A percentile compares a stretch with the other conserved stretches of the same genome.
phyloP scores from a whole-genome alignment of 352 stramenopile genomes.

The Pythium sp. region DNA sequence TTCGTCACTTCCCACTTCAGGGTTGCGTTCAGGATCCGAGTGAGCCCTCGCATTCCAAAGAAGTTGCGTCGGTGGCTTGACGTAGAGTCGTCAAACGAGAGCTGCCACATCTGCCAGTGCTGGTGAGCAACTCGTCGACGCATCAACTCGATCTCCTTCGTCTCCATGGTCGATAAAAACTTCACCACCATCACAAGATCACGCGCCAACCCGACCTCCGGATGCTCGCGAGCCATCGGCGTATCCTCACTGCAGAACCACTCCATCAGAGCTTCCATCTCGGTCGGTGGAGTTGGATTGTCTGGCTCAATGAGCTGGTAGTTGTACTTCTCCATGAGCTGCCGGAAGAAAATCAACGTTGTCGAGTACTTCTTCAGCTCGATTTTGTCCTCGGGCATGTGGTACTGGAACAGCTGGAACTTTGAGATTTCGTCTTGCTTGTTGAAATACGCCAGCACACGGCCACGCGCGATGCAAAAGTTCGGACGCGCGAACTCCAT shows the following conservation, averaged over 20 bases:
- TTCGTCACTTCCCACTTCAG: constrained; percentile 88
- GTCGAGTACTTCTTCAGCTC: constrained; percentile 89
- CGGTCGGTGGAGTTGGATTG: constrained; percentile 75
- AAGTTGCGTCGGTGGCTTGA: constrained; percentile 76
- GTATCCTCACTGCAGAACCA: constrained; percentile 84
- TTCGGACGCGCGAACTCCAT: constrained; percentile 85
- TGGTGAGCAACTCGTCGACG: constrained; percentile 66
- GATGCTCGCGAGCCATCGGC: constrained; percentile 76
- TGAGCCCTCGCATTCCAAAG: constrained; percentile 67
- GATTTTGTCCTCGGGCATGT: constrained; percentile 88
- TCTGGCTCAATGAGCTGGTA: constrained; percentile 84
- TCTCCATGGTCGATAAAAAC: constrained; percentile 89
- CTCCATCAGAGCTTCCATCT: constrained; percentile 91
- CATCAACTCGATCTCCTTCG: constrained; percentile 87
- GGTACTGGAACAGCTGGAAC: constrained; percentile 80
- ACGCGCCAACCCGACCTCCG: constrained; percentile 73
- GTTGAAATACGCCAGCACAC: constrained; percentile 82
- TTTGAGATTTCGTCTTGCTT: constrained; percentile 51
- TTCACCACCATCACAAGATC: constrained; percentile 87
- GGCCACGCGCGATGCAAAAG: constrained; percentile 67
- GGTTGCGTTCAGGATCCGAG: constrained; percentile 57
- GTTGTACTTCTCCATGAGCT: constrained; percentile 81
- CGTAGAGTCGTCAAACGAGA: constrained; percentile 85
- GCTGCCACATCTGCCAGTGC: constrained; percentile 87
- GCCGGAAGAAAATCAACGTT: constrained; percentile 83